Percentiles rank a stretch among this genome's conserved stretches.
These are phyloP conservation scores for Saccharomyces pastorianus DNA, from an alignment of 1,139 yeast genomes.

Conservation along the genomic window DNA sequence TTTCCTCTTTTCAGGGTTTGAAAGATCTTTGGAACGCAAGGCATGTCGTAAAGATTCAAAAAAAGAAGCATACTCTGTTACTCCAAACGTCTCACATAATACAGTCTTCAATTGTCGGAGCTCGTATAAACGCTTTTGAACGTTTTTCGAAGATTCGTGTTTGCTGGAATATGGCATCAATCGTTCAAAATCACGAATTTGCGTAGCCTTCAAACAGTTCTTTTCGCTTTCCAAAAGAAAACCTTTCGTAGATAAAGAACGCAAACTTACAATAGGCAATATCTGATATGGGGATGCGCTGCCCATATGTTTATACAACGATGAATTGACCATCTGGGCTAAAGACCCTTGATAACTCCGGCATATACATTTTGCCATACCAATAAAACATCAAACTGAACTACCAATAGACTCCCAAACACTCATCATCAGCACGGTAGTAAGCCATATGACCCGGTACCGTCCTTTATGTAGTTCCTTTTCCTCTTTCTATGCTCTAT, in stretches of 20 bases:
- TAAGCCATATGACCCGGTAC: too few relatives aligned
- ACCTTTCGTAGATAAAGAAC: not conserved
- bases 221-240: not conserved
- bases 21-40: constrained; percentile 2
- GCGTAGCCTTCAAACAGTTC: not conserved
- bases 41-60: constrained; percentile 5
- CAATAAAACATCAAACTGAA: not conserved
- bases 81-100: not conserved
- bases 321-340: not conserved
- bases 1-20: constrained; percentile 7
- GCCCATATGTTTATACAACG: not conserved
- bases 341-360: not conserved
- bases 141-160: not conserved
- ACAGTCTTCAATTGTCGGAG: not conserved
- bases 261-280: not conserved
- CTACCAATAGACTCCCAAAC: not conserved
- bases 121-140: not conserved
- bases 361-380: not conserved
- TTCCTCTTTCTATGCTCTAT: not conserved
- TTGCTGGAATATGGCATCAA: not conserved
- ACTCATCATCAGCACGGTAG: too few relatives aligned
- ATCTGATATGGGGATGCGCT: not conserved
- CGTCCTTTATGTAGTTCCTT: not conserved
- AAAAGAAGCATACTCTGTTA: constrained; percentile 8
- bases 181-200: not conserved